A percentile compares a stretch with the other conserved stretches of the same genome.
These are phyloP conservation scores for Phytophthora litchii DNA, from an alignment of 352 stramenopile species.

Conservation along the genomic window DNA sequence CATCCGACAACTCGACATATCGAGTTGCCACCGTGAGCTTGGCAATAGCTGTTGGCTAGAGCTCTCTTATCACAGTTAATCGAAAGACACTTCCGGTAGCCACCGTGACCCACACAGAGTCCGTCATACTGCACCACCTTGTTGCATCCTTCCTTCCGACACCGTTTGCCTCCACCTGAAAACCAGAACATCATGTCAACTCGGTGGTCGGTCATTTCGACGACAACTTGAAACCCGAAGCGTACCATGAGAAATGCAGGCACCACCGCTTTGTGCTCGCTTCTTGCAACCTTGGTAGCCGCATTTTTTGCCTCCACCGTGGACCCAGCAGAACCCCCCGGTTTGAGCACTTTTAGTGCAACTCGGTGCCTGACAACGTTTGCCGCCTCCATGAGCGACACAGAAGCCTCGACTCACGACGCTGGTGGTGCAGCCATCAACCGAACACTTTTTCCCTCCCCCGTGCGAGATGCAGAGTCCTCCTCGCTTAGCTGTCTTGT, in stretches of 20 bases:
- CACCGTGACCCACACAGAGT: constrained; percentile 60
- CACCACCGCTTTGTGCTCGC: constrained; percentile 56
- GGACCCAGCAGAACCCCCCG: constrained; percentile 53
- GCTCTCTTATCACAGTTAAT: constrained; percentile 53
- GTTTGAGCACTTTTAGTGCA: constrained; percentile 50
- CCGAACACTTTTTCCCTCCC: constrained; percentile 57
- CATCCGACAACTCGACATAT: constrained; percentile 36
- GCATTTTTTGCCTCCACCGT: constrained; percentile 70
- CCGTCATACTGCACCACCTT: constrained; percentile 73
- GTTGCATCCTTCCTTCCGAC: constrained; percentile 53
- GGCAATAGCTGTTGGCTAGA: constrained; percentile 54
- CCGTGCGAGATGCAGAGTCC: constrained; percentile 62
- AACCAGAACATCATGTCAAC: background rate
- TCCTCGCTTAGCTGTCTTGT: constrained; percentile 56
- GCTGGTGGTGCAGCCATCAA: constrained; percentile 56
- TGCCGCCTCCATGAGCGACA: constrained; percentile 67
- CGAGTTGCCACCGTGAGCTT: constrained; percentile 51
- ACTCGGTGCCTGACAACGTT: constrained; percentile 39
- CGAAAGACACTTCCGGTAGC: constrained; percentile 57
- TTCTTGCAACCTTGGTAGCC: constrained; percentile 53
- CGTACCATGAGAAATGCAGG: constrained; percentile 57
- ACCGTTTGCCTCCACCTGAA: constrained; percentile 57
- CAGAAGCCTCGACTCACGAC: constrained; percentile 65
- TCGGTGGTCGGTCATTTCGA: no score
- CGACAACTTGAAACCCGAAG: background rate